Base-by-base conservation (phyloP, 768 basidiomycete species). In the Rhodocollybia butyracea region DNA sequence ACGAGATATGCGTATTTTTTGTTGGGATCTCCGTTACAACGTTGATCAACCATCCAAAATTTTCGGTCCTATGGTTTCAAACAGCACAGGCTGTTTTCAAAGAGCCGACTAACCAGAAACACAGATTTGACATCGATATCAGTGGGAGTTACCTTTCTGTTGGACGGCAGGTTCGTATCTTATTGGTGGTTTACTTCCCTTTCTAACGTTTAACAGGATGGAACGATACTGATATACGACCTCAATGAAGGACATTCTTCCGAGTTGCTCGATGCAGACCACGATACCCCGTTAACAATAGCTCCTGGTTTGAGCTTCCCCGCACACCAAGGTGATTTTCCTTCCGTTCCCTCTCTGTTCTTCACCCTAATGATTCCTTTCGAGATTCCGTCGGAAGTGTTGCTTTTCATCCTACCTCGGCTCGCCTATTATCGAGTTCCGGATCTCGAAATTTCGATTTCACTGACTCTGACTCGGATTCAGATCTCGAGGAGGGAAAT, bases 1-100 rank as follows among this genome's bases (percentile, higher is more conserved):
- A 5, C 77, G 88, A 12, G 74, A 74, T n/a, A 74, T 74, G 5
- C 63, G 64, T 3, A 76, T 96, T 22, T 87, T 85, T 63, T 76
- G 81, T 53, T 97, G 90, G 88, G 95, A 97, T 66, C 66, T 94
- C 5, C 81, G 94, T 0, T 73, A 79, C 2, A 78, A 87, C 66
- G 63, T 78, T 29, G 67, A 71, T 48, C 21, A 60, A 17, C 78
- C 83, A 39, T 50, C 81, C 17, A 66, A 70, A 29, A 64, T 76
- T 46, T 81, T n/a, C n/a, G n/a, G 3, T 13, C 21, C 22, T 27
- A 3, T 8, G 15, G 13, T n/a, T 6, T 17, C 5, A 19, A 21
- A 31, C 22, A 6, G 4, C 42, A 7, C n/a, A n/a, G n/a, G n/a
- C n/a, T n/a, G n/a, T n/a, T n/a, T 46, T 42, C 32, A 45, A 46